Conservation (phyloP, 495 filamentous ascomycete species). For the Venustampulla echinocandica region DNA sequence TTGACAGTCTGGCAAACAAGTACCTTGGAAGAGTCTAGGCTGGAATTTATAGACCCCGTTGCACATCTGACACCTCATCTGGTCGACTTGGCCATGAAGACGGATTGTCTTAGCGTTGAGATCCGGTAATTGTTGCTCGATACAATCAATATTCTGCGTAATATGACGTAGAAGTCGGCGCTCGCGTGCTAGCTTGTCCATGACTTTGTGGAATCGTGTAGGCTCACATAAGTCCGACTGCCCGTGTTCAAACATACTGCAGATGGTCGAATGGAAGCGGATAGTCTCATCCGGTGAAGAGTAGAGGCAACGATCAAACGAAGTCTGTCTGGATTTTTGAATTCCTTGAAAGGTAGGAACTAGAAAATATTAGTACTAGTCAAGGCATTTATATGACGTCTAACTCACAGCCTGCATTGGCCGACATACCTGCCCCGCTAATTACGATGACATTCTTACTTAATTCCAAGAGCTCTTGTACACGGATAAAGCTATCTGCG, state of each 20-base stretch:
- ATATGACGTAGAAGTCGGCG: slow-evolving; percentile 11
- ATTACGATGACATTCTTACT: slow-evolving; percentile 19
- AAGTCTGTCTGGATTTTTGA: slow-evolving; percentile 19
- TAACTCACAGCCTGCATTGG: slow-evolving; percentile 15
- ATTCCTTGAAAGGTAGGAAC: slow-evolving; percentile 18
- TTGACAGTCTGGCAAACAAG: slow-evolving; percentile 10
- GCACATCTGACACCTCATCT: slow-evolving; percentile 11
- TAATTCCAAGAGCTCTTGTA: slow-evolving; percentile 16
- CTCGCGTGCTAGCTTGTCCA: slow-evolving; percentile 13
- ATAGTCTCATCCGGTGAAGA: slow-evolving; percentile 17
- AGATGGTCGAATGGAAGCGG: slow-evolving; percentile 13
- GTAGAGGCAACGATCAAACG: slow-evolving; percentile 19
- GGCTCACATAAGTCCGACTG: slow-evolving; percentile 17
- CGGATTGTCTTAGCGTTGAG: slow-evolving; percentile 11
- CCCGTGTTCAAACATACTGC: slow-evolving; percentile 11
- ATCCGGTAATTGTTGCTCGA: slow-evolving; percentile 12
- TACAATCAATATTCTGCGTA: slow-evolving; percentile 15
- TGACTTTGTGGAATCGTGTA: slow-evolving; percentile 15
- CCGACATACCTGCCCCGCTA: slow-evolving; percentile 12
- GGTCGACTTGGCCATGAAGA: slow-evolving; percentile 14
- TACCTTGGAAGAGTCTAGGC: slow-evolving; percentile 12
- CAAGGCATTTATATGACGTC: slow-evolving; percentile 17
- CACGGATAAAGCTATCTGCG: slow-evolving; percentile 13
- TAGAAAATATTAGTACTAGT: slow-evolving; percentile 17
- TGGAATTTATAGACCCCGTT: slow-evolving; percentile 13